These are phyloP conservation scores for Ophiobolus disseminans DNA, from an alignment of 2,329 filamentous ascomycete genomes.

Conservation along the genomic window DNA sequence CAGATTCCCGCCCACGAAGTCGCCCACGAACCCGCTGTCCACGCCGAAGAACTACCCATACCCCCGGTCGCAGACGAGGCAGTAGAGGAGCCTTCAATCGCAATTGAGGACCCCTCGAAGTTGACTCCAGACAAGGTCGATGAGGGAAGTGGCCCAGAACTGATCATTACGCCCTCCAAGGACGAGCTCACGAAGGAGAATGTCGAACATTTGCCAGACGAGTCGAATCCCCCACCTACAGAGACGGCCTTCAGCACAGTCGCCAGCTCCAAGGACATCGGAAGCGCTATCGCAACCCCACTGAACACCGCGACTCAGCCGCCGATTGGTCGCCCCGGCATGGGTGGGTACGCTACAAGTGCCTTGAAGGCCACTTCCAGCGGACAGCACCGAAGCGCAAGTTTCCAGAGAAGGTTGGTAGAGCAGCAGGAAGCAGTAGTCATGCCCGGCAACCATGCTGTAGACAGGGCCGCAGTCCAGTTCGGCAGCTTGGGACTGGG, in stretches of 20 bases:
- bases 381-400: conserved; percentile 70
- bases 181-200: conserved; percentile 90
- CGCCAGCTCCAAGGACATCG: conserved; percentile 80
- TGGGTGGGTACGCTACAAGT: conserved; percentile 79
- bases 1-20: conserved; percentile 51
- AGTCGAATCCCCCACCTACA: conserved; percentile 76
- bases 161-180: conserved; percentile 69
- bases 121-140: conserved; percentile 49
- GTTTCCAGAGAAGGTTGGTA: conserved; percentile 83
- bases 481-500: conserved; percentile 95
- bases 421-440: conserved; percentile 98
- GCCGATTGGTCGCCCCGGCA: conserved; percentile 66
- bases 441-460: conserved; percentile 95
- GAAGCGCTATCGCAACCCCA: conserved; percentile 66
- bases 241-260: conserved; percentile 88
- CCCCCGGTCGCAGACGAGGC: conserved; percentile 48
- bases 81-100: conserved; percentile 39
- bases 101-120: conserved; percentile 35
- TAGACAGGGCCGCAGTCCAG: conserved; percentile 91
- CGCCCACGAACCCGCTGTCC: conserved; percentile 45
- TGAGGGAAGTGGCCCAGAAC: conserved; percentile 60
- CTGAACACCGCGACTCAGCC: conserved; percentile 60
- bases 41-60: conserved; percentile 51
- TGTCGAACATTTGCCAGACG: conserved; percentile 87
- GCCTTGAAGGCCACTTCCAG: conserved; percentile 77